Evolutionary conservation across 192 early-diverging fungal species (phyloP).

Genomic region (Rhizophagus prolifer): DNA sequence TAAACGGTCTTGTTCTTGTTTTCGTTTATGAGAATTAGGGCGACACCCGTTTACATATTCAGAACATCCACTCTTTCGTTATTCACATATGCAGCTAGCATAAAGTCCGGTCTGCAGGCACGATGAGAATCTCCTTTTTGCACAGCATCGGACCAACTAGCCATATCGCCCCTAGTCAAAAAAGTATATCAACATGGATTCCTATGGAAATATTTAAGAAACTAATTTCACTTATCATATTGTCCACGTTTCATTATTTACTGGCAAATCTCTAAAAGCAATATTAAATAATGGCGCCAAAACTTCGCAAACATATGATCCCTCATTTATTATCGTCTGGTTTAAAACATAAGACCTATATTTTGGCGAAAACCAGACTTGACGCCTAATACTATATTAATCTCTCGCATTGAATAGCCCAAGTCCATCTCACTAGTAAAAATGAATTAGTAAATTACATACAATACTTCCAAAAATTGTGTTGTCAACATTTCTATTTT

Average conservation of each 20-base stretch:
- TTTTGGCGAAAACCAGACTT: conserved; percentile 11
- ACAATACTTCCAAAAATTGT: conserved; percentile 15
- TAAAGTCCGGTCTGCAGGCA: background rate
- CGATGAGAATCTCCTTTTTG: background rate
- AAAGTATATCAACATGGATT: background rate
- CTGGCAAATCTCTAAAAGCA: conserved; percentile 5
- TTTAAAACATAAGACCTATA: conserved; percentile 17
- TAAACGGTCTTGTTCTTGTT: conserved; percentile 7
- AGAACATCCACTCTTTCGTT: conserved; percentile 1
- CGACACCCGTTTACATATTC: background rate
- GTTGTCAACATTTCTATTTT: background rate
- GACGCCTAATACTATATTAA: conserved; percentile 5
- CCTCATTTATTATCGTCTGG: conserved; percentile 15
- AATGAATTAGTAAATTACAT: background rate
- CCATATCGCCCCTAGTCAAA: background rate
- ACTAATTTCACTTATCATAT: background rate
- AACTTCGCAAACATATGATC: conserved; percentile 24
- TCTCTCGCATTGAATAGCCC: background rate
- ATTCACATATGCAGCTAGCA: conserved; percentile 5
- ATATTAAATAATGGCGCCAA: conserved; percentile 11
- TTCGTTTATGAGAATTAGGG: conserved; percentile 9
- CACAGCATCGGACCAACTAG: conserved; percentile 2
- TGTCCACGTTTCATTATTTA: background rate
- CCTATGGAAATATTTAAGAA: background rate
- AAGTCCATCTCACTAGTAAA: too few relatives aligned